Percentiles rank a stretch among this genome's conserved stretches.
Evolutionary conservation across 1,139 yeast genomes (phyloP).

Genomic region (Magnusiomyces sp.): DNA sequence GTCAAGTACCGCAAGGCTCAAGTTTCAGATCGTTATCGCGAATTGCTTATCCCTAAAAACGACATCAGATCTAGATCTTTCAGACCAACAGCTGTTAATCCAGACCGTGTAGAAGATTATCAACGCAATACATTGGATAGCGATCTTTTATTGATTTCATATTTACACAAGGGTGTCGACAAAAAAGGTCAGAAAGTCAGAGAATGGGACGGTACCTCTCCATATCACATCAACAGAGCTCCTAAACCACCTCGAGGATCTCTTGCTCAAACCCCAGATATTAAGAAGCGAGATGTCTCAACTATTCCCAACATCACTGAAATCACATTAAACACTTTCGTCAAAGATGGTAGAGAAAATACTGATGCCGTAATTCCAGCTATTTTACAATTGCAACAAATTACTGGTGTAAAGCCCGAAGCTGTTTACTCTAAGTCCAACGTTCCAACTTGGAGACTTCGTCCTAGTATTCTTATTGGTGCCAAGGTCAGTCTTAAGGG

Average conservation of each 20-base stretch:
- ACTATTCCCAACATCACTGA: slow-evolving; percentile 67
- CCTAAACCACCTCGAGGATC: slow-evolving; percentile 37
- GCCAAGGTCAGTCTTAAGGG: slow-evolving; percentile 76
- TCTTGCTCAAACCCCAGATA: slow-evolving; percentile 61
- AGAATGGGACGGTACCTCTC: slow-evolving; percentile 83
- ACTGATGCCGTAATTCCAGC: slow-evolving; percentile 73
- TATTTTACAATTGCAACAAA: slow-evolving; percentile 76
- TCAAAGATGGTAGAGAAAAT: slow-evolving; percentile 63
- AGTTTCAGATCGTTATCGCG: slow-evolving; percentile 51
- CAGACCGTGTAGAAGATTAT: slow-evolving; percentile 75
- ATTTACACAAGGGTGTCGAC: slow-evolving; percentile 52
- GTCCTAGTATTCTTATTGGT: slow-evolving; percentile 89
- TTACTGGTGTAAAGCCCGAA: slow-evolving; percentile 81
- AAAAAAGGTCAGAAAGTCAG: slow-evolving; percentile 61
- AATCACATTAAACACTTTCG: slow-evolving; percentile 68
- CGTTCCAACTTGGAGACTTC: slow-evolving; percentile 78
- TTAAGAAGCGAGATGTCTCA: slow-evolving; percentile 52
- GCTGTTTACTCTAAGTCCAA: slow-evolving; percentile 68
- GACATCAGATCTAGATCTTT: slow-evolving; percentile 50
- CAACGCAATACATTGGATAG: slow-evolving; percentile 64
- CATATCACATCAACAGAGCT: slow-evolving; percentile 75
- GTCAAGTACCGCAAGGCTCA: slow-evolving; percentile 65
- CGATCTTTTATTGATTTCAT: slow-evolving; percentile 70
- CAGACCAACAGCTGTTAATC: slow-evolving; percentile 61
- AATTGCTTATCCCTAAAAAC: slow-evolving; percentile 52